Evolutionary conservation across 2,329 filamentous ascomycete species (phyloP).

Genomic region (Paecilomyces fulvus): DNA sequence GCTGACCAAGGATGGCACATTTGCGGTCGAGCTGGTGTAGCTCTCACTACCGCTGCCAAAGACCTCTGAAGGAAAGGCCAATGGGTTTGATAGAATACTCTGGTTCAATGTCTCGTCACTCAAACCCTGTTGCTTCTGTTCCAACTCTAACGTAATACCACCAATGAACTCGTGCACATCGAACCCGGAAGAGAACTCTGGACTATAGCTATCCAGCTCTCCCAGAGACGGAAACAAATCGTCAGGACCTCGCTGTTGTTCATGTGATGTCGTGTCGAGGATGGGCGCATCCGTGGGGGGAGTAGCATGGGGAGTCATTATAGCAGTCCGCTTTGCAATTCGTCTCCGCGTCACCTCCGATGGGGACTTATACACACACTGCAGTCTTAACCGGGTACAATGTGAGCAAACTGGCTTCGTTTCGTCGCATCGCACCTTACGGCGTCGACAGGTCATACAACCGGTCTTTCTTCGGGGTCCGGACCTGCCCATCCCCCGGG

Average conservation of each 20-base stretch:
- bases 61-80: background rate
- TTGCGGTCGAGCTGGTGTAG: background rate
- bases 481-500: conserved; percentile 25
- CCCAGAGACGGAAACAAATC: conserved; percentile 5
- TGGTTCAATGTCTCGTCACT: background rate
- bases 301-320: conserved; percentile 2
- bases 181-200: conserved; percentile 16
- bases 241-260: conserved; percentile 11
- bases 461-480: conserved; percentile 27
- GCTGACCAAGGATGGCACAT: conserved; percentile 7
- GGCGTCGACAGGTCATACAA: conserved; percentile 26
- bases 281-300: conserved; percentile 8
- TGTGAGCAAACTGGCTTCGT: conserved; percentile 25
- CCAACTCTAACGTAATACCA: conserved; percentile 26
- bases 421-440: conserved; percentile 30
- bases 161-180: conserved; percentile 30
- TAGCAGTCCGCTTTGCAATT: background rate
- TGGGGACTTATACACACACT: conserved; percentile 19
- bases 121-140: conserved; percentile 26
- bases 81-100: background rate
- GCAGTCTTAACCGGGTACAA: conserved; percentile 23
- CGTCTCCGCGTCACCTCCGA: conserved; percentile 8
- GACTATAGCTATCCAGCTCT: conserved; percentile 6
- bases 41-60: background rate
- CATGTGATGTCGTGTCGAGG: conserved; percentile 20